Conservation (phyloP, 106 monocot species). For the Dendrobium huoshanense region DNA sequence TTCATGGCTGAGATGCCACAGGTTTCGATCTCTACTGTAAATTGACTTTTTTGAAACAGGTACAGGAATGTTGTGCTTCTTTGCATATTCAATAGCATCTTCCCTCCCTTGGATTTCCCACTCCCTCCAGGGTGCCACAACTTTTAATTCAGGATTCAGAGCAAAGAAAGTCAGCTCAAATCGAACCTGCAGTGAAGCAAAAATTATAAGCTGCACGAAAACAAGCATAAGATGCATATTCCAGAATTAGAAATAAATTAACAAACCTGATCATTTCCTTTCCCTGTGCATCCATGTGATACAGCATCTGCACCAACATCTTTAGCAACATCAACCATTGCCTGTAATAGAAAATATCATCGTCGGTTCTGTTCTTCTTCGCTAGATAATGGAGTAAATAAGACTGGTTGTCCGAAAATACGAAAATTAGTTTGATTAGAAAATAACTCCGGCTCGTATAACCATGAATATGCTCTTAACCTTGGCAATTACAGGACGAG, state of each 20-base stretch:
- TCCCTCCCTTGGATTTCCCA: conserved; percentile 95
- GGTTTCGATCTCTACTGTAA: conserved; percentile 94
- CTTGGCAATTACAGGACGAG: conserved; percentile 98
- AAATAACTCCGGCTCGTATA: neutral
- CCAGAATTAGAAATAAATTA: neutral
- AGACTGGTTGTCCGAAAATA: neutral
- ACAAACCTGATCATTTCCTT: conserved; percentile 96
- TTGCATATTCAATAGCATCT: conserved; percentile 97
- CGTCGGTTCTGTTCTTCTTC: neutral
- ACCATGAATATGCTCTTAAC: conserved; percentile 19
- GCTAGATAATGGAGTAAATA: neutral
- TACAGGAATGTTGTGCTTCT: conserved; percentile 81
- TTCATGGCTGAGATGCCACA: conserved; percentile 99
- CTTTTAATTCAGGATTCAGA: conserved; percentile 77
- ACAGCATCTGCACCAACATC: conserved; percentile 99
- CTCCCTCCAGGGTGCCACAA: conserved; percentile 98
- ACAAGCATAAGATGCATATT: neutral
- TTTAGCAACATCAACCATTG: conserved; percentile 97
- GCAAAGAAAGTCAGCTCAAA: conserved; percentile 93
- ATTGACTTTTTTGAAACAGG: conserved; percentile 93
- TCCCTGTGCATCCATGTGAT: conserved; percentile 95
- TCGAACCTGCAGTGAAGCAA: conserved; percentile 45
- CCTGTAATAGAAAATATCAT: conserved; percentile 25
- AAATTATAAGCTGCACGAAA: neutral
- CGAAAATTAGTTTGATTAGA: neutral